Percentiles rank a stretch among this genome's conserved stretches.
Conservation (phyloP, 352 stramenopile species). For the Phytophthora parvispora region DNA sequence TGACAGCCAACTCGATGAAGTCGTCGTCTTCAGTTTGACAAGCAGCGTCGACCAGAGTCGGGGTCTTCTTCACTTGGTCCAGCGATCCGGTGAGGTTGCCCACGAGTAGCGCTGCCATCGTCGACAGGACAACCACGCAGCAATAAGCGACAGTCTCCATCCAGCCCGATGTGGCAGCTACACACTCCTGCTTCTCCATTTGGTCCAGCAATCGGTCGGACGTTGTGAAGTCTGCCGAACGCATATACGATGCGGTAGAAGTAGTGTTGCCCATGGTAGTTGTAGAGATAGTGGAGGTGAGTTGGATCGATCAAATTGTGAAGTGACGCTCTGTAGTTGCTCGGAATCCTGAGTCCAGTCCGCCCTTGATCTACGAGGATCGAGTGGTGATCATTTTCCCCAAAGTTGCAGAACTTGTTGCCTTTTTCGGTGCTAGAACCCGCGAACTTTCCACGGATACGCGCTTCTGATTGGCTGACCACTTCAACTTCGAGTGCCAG, state of each 20-base stretch:
- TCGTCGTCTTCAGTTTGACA: conserved; percentile 27
- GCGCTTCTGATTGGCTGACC: conserved; percentile 24
- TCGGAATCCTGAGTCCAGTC: not conserved
- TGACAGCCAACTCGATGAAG: conserved; percentile 8
- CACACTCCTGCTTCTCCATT: conserved; percentile 32
- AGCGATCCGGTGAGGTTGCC: conserved; percentile 18
- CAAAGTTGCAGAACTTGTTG: conserved; percentile 18
- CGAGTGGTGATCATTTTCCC: conserved; percentile 22
- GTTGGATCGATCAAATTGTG: conserved; percentile 37
- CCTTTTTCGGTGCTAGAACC: conserved; percentile 27
- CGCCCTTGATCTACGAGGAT: not conserved
- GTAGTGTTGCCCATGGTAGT: conserved; percentile 58
- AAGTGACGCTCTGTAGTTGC: conserved; percentile 33
- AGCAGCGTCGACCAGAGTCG: conserved; percentile 15
- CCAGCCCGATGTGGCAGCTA: not conserved
- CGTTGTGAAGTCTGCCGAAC: conserved; percentile 10
- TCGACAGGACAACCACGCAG: conserved; percentile 20
- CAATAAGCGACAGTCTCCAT: conserved; percentile 9
- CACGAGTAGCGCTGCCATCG: conserved; percentile 16
- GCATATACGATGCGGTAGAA: conserved; percentile 39
- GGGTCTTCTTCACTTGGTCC: conserved; percentile 6
- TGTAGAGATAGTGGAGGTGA: conserved; percentile 5
- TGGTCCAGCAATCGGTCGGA: conserved; percentile 33
- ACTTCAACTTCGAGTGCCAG: conserved; percentile 32
- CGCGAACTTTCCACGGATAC: conserved; percentile 29